Evolutionary conservation across 148 eudicot species (phyloP).

Genomic region (Cornus suecica): DNA sequence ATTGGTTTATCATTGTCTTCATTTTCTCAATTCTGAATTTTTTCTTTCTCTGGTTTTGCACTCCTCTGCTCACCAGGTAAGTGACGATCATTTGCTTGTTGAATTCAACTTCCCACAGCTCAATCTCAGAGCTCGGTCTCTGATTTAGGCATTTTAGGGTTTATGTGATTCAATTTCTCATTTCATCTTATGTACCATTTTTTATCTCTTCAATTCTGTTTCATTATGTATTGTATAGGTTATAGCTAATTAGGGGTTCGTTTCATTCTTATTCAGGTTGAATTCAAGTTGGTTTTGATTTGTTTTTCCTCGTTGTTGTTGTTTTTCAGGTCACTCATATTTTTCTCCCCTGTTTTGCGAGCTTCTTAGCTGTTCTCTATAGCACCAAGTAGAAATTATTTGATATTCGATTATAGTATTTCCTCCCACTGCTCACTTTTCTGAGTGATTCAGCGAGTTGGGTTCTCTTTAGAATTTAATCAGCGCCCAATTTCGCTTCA

Average conservation of each 20-base stretch:
- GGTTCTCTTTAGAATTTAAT: not conserved
- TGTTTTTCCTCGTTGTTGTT: not conserved
- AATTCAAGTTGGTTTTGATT: not conserved
- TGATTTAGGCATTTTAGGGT: not conserved
- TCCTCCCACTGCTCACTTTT: not conserved
- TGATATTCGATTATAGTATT: too few relatives aligned
- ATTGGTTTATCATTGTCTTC: not conserved
- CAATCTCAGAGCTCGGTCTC: not conserved
- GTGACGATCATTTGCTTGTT: not conserved
- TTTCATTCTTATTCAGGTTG: not conserved
- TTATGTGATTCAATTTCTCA: not conserved
- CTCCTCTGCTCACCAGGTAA: too few relatives aligned
- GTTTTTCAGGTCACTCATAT: not conserved
- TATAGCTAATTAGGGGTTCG: not conserved
- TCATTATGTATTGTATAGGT: not conserved
- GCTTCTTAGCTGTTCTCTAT: not conserved
- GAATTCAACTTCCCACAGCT: not conserved
- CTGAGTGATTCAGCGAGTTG: not conserved
- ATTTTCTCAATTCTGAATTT: not conserved
- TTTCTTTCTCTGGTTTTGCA: constrained; percentile 1
- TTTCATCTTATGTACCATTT: not conserved
- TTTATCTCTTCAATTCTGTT: not conserved
- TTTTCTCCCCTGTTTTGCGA: not conserved
- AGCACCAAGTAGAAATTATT: not conserved
- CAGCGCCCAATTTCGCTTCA: not conserved